Evolutionary conservation across 2,329 filamentous ascomycete species (phyloP).

Genomic region (Pseudocercospora eumusae): DNA sequence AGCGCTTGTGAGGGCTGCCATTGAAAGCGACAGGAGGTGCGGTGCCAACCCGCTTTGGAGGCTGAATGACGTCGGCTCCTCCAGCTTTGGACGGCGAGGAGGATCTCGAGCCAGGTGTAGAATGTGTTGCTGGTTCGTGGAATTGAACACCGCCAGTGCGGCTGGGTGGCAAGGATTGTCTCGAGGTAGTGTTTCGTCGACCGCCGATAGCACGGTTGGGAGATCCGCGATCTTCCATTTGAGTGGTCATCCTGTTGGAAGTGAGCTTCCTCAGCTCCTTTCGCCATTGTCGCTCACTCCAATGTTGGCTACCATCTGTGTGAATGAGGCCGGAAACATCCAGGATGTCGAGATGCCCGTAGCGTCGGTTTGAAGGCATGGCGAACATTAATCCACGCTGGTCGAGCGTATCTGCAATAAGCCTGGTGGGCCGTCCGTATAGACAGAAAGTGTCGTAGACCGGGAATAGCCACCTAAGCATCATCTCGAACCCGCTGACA

Average conservation of each 20-base stretch:
- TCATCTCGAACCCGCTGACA: conserved; percentile 91
- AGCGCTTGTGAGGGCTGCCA: conserved; percentile 48
- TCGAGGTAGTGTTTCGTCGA: conserved; percentile 47
- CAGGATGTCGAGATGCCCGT: conserved; percentile 85
- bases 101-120: conserved; percentile 49
- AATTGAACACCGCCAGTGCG: conserved; percentile 44
- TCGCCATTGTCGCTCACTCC: conserved; percentile 89
- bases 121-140: conserved; percentile 46
- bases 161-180: conserved; percentile 41
- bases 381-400: conserved; percentile 94
- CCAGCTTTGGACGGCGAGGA: conserved; percentile 43
- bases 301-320: conserved; percentile 71
- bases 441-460: conserved; percentile 90
- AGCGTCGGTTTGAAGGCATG: conserved; percentile 84
- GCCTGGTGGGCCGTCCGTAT: conserved; percentile 82
- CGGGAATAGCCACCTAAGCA: conserved; percentile 88
- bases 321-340: conserved; percentile 82
- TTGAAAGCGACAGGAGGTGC: conserved; percentile 42
- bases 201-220: conserved; percentile 35
- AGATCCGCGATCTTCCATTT: conserved; percentile 28
- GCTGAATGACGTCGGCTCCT: conserved; percentile 25
- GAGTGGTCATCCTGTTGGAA: conserved; percentile 67
- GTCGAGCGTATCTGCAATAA: conserved; percentile 86
- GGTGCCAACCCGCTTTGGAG: conserved; percentile 47
- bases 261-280: conserved; percentile 86